phyloP scores from a whole-genome alignment of 108 stramenopile genomes.

The Skeletonema potamos region DNA sequence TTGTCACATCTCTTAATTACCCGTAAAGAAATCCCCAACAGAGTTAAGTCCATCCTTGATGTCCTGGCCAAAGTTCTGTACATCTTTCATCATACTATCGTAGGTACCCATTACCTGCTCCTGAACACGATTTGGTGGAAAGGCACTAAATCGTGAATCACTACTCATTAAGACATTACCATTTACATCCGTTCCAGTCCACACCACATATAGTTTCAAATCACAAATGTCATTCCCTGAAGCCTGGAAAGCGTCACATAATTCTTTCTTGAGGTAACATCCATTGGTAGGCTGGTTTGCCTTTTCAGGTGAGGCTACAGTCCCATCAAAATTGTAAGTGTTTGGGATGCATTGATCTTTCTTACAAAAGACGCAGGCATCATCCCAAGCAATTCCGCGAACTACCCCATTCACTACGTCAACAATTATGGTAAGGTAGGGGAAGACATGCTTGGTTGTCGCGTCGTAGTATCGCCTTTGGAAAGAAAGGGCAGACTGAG shows the following conservation, averaged over 20 bases:
- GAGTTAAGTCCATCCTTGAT: slow-evolving; percentile 1
- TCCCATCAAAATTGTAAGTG: slow-evolving; percentile 80
- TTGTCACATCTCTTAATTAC: neutral
- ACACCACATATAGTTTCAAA: slow-evolving; percentile 83
- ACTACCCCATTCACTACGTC: slow-evolving; percentile 81
- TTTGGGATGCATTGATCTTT: slow-evolving; percentile 54
- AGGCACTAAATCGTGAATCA: slow-evolving; percentile 78
- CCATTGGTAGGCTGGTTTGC: slow-evolving; percentile 56
- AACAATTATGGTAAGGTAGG: slow-evolving; percentile 86
- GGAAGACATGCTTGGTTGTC: slow-evolving; percentile 52
- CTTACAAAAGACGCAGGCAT: slow-evolving; percentile 87
- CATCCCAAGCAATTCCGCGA: slow-evolving; percentile 88
- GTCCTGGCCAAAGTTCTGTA: slow-evolving; percentile 15
- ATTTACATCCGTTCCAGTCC: slow-evolving; percentile 87
- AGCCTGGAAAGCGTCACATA: slow-evolving; percentile 35
- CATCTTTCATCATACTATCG: slow-evolving; percentile 2
- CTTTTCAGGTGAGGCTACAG: slow-evolving; percentile 23
- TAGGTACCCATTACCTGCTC: slow-evolving; percentile 50
- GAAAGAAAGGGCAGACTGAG: slow-evolving; percentile 47
- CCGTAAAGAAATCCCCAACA: neutral
- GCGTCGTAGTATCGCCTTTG: slow-evolving; percentile 63
- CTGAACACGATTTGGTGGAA: slow-evolving; percentile 63
- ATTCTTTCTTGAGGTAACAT: slow-evolving; percentile 54
- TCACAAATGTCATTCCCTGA: slow-evolving; percentile 59
- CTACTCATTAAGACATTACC: slow-evolving; percentile 75